A percentile compares a stretch with the other conserved stretches of the same genome.
Evolutionary conservation across 2,329 filamentous ascomycete species (phyloP).

Genomic region (Cadophora sp.): DNA sequence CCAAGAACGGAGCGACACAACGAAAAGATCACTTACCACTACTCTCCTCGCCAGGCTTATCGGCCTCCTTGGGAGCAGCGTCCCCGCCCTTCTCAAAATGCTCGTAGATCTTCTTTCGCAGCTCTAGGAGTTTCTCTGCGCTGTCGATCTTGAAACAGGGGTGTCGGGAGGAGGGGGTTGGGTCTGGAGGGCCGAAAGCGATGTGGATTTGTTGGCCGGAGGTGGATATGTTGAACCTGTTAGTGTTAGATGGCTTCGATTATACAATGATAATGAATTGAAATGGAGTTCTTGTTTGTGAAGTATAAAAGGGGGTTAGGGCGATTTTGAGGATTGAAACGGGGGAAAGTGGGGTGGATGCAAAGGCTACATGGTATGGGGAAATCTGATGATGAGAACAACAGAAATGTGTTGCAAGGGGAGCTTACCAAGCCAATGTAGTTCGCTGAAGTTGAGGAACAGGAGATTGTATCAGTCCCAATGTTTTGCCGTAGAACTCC

Average conservation of each 20-base stretch:
- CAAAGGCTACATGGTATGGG: background rate
- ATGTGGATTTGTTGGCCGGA: slow-evolving; percentile 63
- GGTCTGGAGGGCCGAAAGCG: slow-evolving; percentile 47
- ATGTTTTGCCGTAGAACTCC: slow-evolving; percentile 61
- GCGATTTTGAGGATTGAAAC: background rate
- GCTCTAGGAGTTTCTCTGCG: slow-evolving; percentile 53
- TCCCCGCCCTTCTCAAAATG: slow-evolving; percentile 56
- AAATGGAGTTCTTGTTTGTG: background rate
- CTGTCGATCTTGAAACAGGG: slow-evolving; percentile 63
- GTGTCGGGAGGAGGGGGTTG: slow-evolving; percentile 55
- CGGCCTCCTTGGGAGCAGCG: slow-evolving; percentile 59
- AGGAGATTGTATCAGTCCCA: slow-evolving; percentile 58
- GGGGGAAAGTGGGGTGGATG: background rate
- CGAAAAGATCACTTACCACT: slow-evolving; percentile 45
- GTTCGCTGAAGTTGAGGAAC: slow-evolving; percentile 60
- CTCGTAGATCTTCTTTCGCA: slow-evolving; percentile 58
- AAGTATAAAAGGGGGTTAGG: background rate
- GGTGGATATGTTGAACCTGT: slow-evolving; percentile 61
- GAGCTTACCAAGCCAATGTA: slow-evolving; percentile 59
- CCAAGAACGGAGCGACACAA: background rate
- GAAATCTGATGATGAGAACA: background rate
- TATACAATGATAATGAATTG: background rate
- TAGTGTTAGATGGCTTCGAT: background rate
- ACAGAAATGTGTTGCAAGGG: background rate
- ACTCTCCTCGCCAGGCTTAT: slow-evolving; percentile 58